These are phyloP conservation scores for Termitomyces sp. DNA, from an alignment of 768 basidiomycete genomes.

Conservation along the genomic window DNA sequence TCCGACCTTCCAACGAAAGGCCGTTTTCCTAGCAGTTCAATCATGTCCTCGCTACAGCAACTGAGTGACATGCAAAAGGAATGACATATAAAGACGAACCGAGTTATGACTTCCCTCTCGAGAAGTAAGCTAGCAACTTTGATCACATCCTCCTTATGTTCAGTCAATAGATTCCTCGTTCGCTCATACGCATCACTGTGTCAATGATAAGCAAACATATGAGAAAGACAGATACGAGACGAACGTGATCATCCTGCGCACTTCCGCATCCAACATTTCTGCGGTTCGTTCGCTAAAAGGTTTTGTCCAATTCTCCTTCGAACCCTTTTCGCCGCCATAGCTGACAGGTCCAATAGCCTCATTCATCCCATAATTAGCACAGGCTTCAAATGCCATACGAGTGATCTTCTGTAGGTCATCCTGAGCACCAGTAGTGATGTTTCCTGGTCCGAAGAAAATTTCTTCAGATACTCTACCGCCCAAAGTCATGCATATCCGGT, in stretches of 20 bases:
- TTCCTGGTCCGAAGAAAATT: slow-evolving; percentile 88
- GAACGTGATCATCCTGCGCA: slow-evolving; percentile 92
- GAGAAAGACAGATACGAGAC: slow-evolving; percentile 5
- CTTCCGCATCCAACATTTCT: slow-evolving; percentile 86
- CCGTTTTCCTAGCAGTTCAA: slow-evolving; percentile 72
- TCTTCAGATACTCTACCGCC: slow-evolving; percentile 98
- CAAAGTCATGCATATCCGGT: slow-evolving; percentile 97
- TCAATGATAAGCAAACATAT: slow-evolving; percentile 3
- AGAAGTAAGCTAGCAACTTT: slow-evolving; percentile 87
- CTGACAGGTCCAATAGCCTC: slow-evolving; percentile 91
- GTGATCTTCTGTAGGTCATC: slow-evolving; percentile 99
- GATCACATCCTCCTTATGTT: slow-evolving; percentile 84
- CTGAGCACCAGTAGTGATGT: slow-evolving; percentile 97
- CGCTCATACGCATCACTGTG: slow-evolving; percentile 71
- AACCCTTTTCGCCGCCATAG: slow-evolving; percentile 84
- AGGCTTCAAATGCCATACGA: slow-evolving; percentile 94
- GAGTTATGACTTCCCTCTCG: slow-evolving; percentile 94
- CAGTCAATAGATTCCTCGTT: slow-evolving; percentile 74
- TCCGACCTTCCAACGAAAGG: slow-evolving; percentile 75
- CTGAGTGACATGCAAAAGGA: slow-evolving; percentile 4
- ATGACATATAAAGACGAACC: slow-evolving; percentile 41
- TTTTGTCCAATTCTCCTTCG: slow-evolving; percentile 89
- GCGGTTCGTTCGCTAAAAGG: slow-evolving; percentile 98
- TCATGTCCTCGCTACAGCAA: slow-evolving; percentile 75
- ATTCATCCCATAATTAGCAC: slow-evolving; percentile 97